These are phyloP conservation scores for Jatropha multifida DNA, from an alignment of 441 rosid species.

Conservation along the genomic window DNA sequence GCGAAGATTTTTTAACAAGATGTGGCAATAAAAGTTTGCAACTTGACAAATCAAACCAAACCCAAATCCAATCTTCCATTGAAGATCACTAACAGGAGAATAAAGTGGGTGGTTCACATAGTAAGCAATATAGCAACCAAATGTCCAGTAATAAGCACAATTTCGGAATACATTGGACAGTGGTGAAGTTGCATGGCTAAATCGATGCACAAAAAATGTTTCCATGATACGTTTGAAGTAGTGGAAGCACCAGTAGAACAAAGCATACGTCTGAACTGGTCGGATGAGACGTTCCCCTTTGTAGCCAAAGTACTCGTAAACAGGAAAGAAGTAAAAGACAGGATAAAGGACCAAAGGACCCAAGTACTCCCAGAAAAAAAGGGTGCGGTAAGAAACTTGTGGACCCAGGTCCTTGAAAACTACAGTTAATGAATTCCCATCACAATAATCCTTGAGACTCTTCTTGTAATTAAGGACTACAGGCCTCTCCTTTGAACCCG, in stretches of 20 bases:
- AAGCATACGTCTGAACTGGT: slow-evolving; percentile 89
- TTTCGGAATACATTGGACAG: slow-evolving; percentile 83
- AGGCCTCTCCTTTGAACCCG: slow-evolving; percentile 80
- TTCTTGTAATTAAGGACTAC: slow-evolving; percentile 61
- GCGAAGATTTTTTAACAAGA: slow-evolving; percentile 76
- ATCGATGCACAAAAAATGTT: slow-evolving; percentile 81
- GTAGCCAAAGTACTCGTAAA: slow-evolving; percentile 73
- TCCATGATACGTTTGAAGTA: slow-evolving; percentile 92
- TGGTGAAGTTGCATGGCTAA: slow-evolving; percentile 93
- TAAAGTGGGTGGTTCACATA: slow-evolving; percentile 87
- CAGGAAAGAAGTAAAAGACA: slow-evolving; percentile 78
- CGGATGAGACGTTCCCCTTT: slow-evolving; percentile 52
- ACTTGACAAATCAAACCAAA: slow-evolving; percentile 77
- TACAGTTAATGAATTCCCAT: slow-evolving; percentile 65
- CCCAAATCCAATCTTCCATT: slow-evolving; percentile 89
- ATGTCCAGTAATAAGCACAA: slow-evolving; percentile 92
- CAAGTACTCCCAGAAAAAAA: slow-evolving; percentile 89
- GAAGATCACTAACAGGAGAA: slow-evolving; percentile 82
- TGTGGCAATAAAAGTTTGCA: slow-evolving; percentile 81
- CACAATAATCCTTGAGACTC: slow-evolving; percentile 65
- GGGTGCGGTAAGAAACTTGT: slow-evolving; percentile 94
- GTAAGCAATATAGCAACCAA: slow-evolving; percentile 77
- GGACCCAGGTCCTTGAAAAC: slow-evolving; percentile 93
- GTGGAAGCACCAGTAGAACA: slow-evolving; percentile 94
- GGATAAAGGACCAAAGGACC: slow-evolving; percentile 92